Evolutionary conservation across 768 basidiomycete genomes (phyloP).

Genomic region (Trametes sanguinea): DNA sequence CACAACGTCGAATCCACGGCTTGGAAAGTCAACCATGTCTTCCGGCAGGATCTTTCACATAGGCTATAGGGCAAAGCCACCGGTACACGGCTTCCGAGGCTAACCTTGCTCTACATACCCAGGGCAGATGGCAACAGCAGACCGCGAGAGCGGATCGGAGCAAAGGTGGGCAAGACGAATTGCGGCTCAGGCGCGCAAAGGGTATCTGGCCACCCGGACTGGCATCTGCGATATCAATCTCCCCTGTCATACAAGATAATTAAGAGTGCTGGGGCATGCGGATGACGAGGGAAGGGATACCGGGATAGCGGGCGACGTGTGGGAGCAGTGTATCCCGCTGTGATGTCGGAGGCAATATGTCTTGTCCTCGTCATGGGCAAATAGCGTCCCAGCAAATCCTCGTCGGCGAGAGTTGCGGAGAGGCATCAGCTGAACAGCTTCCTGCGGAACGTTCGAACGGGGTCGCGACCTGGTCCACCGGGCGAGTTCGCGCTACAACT

Average conservation of each 20-base stretch:
- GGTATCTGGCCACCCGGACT: neutral
- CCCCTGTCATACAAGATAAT: conserved; percentile 7
- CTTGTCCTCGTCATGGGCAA: neutral
- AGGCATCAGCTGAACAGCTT: neutral
- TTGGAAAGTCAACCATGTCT: conserved; percentile 1
- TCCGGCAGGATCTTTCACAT: conserved; percentile 11
- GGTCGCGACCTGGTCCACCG: neutral
- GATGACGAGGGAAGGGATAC: neutral
- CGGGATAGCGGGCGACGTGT: neutral
- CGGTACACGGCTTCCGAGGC: neutral
- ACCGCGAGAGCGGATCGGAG: neutral
- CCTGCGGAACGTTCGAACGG: neutral
- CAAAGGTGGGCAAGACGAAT: neutral
- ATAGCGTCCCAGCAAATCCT: neutral
- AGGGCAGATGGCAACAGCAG: neutral
- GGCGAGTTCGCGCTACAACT: neutral
- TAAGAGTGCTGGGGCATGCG: neutral
- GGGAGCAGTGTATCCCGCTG: neutral
- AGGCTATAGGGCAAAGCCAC: conserved; percentile 1
- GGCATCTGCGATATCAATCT: conserved; percentile 6
- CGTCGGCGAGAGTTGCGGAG: neutral
- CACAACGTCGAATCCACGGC: neutral
- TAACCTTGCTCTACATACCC: neutral
- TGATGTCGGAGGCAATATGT: neutral
- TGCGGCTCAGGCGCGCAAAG: neutral